phyloP scores from a whole-genome alignment of 225 moss, liverwort and hornwort species.

The Bryoerythrophyllum caledonicum region DNA sequence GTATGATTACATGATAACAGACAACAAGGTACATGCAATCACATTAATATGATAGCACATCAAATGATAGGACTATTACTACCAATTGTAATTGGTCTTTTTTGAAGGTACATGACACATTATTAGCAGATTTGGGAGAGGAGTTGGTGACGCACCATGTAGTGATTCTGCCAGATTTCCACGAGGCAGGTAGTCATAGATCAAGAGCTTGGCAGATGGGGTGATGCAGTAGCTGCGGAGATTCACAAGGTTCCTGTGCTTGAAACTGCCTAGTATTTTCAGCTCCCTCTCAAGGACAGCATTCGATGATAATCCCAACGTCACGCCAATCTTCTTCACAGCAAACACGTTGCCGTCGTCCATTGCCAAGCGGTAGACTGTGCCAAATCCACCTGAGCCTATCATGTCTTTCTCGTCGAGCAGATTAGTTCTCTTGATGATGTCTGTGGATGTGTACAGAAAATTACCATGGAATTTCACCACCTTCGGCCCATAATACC shows the following conservation, averaged over 20 bases:
- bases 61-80: too few relatives aligned
- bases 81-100: too few relatives aligned
- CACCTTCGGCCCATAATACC: conserved; percentile 47
- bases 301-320: conserved; percentile 41
- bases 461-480: conserved; percentile 73
- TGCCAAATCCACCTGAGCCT: conserved; percentile 76
- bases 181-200: conserved; percentile 64
- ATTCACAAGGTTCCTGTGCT: conserved; percentile 69
- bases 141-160: conserved; percentile 44
- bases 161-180: conserved; percentile 67
- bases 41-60: too few relatives aligned
- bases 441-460: conserved; percentile 60
- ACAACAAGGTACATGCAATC: neutral
- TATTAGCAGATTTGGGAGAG: neutral
- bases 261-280: conserved; percentile 69
- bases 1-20: neutral
- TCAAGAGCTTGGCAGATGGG: conserved; percentile 58
- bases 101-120: too few relatives aligned
- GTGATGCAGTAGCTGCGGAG: conserved; percentile 62
- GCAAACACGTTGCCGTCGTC: conserved; percentile 71
- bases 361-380: conserved; percentile 69
- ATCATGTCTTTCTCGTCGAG: conserved; percentile 61
- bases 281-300: conserved; percentile 60
- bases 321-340: conserved; percentile 59
- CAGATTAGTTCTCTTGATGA: conserved; percentile 55